Evolutionary conservation across 805 yeast species (phyloP), one percentile per base, ranked within the genome.

Genomic region (Jamesozyma gamospora): DNA sequence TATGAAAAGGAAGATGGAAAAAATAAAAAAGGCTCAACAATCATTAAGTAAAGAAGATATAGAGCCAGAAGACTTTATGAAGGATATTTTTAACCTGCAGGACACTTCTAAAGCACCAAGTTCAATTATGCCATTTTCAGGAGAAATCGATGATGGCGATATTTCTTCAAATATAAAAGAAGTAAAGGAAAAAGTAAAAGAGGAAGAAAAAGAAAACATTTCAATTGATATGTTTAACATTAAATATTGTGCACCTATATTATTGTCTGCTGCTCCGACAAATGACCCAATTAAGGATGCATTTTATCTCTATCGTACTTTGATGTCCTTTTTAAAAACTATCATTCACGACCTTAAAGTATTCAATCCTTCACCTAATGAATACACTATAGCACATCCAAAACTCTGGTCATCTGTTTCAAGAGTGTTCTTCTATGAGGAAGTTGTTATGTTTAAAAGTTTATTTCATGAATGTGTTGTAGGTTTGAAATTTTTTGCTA

Each of bases 241-340:
- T 14, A 69, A 65, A 40, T 60, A 65, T 41, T 59, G 65, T 29
- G 58, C 69, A 3, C 90, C 95, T 3, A 79, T 88, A 15, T 63
- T 75, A 18, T 60, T 81, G 1, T 62, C 74, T 9, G 75, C 74
- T 28, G 69, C 62, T 3, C 55, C 71, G 0, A 64, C 61, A 10
- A 51, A 53, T 25, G 90, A 83, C 47, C 84, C 88, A 12, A 65
- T 85, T 39, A 86, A 86, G 51, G 96, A 88, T 56, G 90, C 96
- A 1, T 74, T 94, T 33, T 84, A 83, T 51, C 64, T 92, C 25
- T 86, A 87, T 72, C 75, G 90, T 47, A 87, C 95, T 4, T 65
- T 94, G 39, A 75, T 92, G 80, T 82, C 88, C 4, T 92, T 92
- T 55, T 66, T 92, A 52, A 86, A 88, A 56, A 84, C 96, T 0